These are phyloP conservation scores for Cicer bijugum DNA, from an alignment of 306 rosid genomes.

Conservation along the genomic window DNA sequence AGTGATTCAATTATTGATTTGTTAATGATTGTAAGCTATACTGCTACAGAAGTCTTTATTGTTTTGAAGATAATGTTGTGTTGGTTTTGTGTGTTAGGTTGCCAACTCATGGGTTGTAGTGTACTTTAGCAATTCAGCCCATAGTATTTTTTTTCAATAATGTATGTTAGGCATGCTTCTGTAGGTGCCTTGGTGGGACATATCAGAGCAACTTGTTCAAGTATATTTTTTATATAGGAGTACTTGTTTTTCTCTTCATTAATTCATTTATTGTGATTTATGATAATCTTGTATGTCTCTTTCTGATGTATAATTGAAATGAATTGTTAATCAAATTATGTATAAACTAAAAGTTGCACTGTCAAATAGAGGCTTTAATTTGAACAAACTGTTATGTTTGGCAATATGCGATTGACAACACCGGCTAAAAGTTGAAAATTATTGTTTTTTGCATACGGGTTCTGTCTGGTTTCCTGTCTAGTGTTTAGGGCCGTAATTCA, in stretches of 20 bases:
- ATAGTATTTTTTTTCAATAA: conserved; percentile 7
- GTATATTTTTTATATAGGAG: background rate
- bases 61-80: conserved; percentile 6
- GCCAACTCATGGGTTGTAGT: conserved; percentile 24
- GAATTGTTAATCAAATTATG: background rate
- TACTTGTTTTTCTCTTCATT: background rate
- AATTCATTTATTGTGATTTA: background rate
- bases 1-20: conserved; percentile 38
- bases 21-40: background rate
- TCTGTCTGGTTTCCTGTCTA: conserved; percentile 24
- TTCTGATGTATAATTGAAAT: conserved; percentile 26
- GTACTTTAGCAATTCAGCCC: conserved; percentile 26
- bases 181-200: conserved; percentile 27
- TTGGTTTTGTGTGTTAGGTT: conserved; percentile 21
- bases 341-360: background rate
- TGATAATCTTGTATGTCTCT: conserved; percentile 34
- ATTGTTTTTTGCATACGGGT: background rate
- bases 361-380: no score
- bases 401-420: no score
- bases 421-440: background rate
- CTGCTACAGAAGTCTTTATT: conserved; percentile 6
- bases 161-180: conserved; percentile 30
- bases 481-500: background rate
- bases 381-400: no score
- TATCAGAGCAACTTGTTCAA: conserved; percentile 19